phyloP scores from a whole-genome alignment of 805 yeast species.

The Brettanomyces nanus region DNA sequence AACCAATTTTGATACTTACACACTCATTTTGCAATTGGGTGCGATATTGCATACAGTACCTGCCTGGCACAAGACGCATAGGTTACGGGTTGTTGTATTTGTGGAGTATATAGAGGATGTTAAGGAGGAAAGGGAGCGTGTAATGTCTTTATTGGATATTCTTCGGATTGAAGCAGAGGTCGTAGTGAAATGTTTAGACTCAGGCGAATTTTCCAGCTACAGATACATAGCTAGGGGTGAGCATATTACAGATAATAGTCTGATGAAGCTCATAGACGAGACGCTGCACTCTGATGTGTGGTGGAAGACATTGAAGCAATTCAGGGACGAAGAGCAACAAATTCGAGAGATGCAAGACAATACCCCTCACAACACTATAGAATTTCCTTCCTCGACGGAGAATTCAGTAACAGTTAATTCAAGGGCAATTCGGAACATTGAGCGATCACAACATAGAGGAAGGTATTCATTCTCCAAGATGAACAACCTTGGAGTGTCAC shows the following conservation, averaged over 20 bases:
- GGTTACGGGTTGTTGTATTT: constrained; percentile 76
- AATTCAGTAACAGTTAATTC: constrained; percentile 15
- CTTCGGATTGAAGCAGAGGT: constrained; percentile 73
- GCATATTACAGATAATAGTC: constrained; percentile 23
- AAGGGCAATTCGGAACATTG: constrained; percentile 21
- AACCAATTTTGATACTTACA: constrained; percentile 92
- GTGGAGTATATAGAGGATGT: constrained; percentile 73
- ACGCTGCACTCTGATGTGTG: constrained; percentile 61
- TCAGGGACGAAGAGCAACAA: constrained; percentile 33
- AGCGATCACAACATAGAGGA: constrained; percentile 25
- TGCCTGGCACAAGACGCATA: constrained; percentile 77
- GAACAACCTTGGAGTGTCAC: constrained; percentile 70
- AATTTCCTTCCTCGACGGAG: not conserved
- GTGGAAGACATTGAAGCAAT: constrained; percentile 69
- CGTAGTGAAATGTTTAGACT: constrained; percentile 61
- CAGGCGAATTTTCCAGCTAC: constrained; percentile 50
- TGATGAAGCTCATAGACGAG: constrained; percentile 38
- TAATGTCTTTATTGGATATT: constrained; percentile 57
- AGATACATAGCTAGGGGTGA: constrained; percentile 72
- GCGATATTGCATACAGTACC: constrained; percentile 91
- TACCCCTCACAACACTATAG: not conserved
- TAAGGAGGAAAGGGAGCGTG: constrained; percentile 57
- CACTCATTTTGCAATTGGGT: constrained; percentile 87
- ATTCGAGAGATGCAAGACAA: not conserved
- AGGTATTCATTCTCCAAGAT: constrained; percentile 52